Conservation (phyloP, 192 early-diverging fungal genomes). For the Coemansia sp. region DNA sequence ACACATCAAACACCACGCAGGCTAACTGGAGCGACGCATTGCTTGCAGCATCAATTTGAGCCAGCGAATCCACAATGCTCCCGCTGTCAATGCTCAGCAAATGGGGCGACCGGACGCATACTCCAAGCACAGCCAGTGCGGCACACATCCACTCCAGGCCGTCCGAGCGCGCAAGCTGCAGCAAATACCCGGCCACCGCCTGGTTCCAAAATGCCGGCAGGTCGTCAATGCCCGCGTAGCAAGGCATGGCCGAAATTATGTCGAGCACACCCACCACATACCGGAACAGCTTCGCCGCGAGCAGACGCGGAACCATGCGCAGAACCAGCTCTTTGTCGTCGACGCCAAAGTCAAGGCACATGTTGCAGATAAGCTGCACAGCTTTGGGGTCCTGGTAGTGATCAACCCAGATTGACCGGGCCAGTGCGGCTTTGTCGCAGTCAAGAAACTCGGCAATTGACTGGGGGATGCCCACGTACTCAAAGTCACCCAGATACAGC, state of each 20-base stretch:
- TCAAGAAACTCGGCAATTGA: slow-evolving; percentile 58
- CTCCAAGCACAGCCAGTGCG: slow-evolving; percentile 22
- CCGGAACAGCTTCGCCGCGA: slow-evolving; percentile 31
- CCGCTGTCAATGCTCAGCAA: slow-evolving; percentile 20
- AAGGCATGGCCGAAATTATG: slow-evolving; percentile 26
- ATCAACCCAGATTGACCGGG: slow-evolving; percentile 67
- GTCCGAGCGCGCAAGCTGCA: background rate
- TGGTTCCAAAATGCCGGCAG: slow-evolving; percentile 42
- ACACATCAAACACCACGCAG: slow-evolving; percentile 20
- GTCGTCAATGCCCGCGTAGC: slow-evolving; percentile 17
- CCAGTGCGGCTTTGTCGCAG: slow-evolving; percentile 66
- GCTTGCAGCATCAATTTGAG: background rate
- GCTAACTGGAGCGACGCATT: slow-evolving; percentile 15
- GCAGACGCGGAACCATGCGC: slow-evolving; percentile 57
- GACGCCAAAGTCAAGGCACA: slow-evolving; percentile 70
- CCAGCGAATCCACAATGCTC: slow-evolving; percentile 6
- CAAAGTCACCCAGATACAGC: slow-evolving; percentile 71
- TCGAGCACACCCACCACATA: slow-evolving; percentile 58
- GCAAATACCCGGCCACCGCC: slow-evolving; percentile 15
- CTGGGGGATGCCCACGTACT: slow-evolving; percentile 62
- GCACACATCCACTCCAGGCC: slow-evolving; percentile 12
- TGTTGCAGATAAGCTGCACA: slow-evolving; percentile 66
- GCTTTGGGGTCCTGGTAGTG: slow-evolving; percentile 57
- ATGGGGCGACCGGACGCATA: slow-evolving; percentile 32
- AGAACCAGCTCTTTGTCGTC: slow-evolving; percentile 60